A percentile compares a stretch with the other conserved stretches of the same genome.
phyloP scores from a whole-genome alignment of 176 grass and related monocot species.

The Phoenix roebelenii region DNA sequence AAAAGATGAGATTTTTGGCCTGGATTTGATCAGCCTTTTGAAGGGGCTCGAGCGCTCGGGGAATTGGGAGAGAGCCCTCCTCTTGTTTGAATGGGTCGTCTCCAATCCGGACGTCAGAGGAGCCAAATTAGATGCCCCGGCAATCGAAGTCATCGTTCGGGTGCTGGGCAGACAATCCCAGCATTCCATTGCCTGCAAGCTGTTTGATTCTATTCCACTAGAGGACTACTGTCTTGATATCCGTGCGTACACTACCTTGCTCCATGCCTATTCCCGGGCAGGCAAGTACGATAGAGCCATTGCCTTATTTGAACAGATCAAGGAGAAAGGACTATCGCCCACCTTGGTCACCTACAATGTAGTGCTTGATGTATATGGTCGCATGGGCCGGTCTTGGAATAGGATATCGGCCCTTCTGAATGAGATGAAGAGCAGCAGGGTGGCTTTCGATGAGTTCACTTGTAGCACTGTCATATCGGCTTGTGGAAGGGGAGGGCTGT shows the following conservation, averaged over 20 bases:
- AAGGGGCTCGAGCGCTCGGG: constrained; percentile 31
- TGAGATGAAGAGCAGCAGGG: constrained; percentile 36
- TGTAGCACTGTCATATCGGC: constrained; percentile 76
- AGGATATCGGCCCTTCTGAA: constrained; percentile 48
- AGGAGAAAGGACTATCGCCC: constrained; percentile 37
- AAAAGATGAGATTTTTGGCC: constrained; percentile 18
- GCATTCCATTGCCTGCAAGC: constrained; percentile 30
- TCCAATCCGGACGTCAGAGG: constrained; percentile 10
- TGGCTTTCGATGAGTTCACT: constrained; percentile 66
- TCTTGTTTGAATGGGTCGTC: constrained; percentile 52
- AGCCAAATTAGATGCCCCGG: constrained; percentile 23
- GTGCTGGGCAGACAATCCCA: constrained; percentile 33
- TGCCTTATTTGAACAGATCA: constrained; percentile 49
- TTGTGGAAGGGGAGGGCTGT: constrained; percentile 46
- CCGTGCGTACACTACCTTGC: constrained; percentile 67
- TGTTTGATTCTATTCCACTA: constrained; percentile 69
- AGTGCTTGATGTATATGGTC: constrained; percentile 74
- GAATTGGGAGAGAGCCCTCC: constrained; percentile 54
- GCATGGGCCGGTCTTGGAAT: constrained; percentile 70
- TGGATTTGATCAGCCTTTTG: constrained; percentile 17
- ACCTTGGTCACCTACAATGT: constrained; percentile 90
- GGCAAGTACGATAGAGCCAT: constrained; percentile 47
- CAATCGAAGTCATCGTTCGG: constrained; percentile 61
- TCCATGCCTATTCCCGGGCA: constrained; percentile 50
- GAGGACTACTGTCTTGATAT: constrained; percentile 44